Evolutionary conservation across 2,329 filamentous ascomycete genomes (phyloP), one percentile per base, ranked within the genome.

Genomic region (Diaporthe citrichinensis): DNA sequence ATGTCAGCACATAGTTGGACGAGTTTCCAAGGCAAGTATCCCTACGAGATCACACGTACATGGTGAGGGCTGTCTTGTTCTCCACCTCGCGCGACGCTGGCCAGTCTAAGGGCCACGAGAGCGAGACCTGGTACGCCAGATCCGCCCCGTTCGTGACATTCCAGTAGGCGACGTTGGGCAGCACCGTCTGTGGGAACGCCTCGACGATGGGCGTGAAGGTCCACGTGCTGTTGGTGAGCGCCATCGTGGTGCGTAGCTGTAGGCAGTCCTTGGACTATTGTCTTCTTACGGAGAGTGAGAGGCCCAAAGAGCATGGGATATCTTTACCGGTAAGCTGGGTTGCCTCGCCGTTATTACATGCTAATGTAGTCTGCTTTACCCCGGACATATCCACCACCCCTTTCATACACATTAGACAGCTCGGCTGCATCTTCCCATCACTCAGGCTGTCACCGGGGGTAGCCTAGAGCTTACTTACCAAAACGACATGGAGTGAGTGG

Each of bases 141-240:
- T 77, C 76, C 8, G 57, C 39, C 20, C 61, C 76, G 41, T 77
- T 77, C n/a, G 77, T 75, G 49, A 73, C 74, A 51, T 76, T 77
- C 77, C 77, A 78, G 31, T 72, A 72, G 2, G 77, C 76, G 23
- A 77, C 55, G n/a, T 78, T 78, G 3, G 77, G 77, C 6, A 77
- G 51, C 28, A 78, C 58, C 17, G 76, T 73, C 44, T 71, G 67
- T 1, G 76, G 76, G 34, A 78, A 76, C 7, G 71, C 39, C 5
- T 72, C 55, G 23, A 78, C 59, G 31, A 77, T 73, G 3, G 74
- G 74, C n/a, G 71, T 71, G 51, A 78, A 77, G 3, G 51, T 73
- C 77, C 77, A 81, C 80, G 34, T 82, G 85, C 57, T 65, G 23
- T 75, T 75, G 34, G 67, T 28, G 36, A 72, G 68, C 25, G 73